These are phyloP conservation scores for Leishmania guyanensis DNA, from an alignment of 208 protist genomes.

Conservation along the genomic window DNA sequence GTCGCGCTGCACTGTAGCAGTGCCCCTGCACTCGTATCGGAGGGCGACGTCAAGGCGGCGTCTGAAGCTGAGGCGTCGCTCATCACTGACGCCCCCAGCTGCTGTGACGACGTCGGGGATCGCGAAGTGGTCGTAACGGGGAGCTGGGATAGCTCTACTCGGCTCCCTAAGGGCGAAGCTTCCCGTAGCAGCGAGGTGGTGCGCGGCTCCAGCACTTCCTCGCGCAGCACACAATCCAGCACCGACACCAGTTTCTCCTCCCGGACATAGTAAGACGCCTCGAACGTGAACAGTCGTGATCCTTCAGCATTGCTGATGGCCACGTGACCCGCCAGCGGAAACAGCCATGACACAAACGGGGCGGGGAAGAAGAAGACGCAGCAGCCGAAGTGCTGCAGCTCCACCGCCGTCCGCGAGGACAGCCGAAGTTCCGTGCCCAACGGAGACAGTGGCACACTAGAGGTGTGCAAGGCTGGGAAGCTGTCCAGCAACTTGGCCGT, in stretches of 20 bases:
- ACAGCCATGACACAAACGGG: conserved; percentile 77
- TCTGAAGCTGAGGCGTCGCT: conserved; percentile 31
- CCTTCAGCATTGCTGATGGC: conserved; percentile 83
- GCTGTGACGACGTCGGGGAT: conserved; percentile 6
- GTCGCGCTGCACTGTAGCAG: background rate
- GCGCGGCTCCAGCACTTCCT: background rate
- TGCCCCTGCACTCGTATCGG: conserved; percentile 1
- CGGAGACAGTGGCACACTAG: conserved; percentile 10
- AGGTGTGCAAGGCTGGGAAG: background rate
- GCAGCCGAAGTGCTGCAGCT: conserved; percentile 71
- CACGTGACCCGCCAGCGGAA: conserved; percentile 81
- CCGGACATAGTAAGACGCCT: conserved; percentile 67
- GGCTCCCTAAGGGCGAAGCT: background rate
- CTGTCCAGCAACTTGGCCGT: background rate
- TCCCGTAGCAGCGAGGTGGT: background rate
- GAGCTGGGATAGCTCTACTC: background rate
- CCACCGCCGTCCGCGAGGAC: conserved; percentile 1
- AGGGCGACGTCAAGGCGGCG: conserved; percentile 14
- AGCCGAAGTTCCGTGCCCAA: conserved; percentile 4
- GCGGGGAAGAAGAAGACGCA: conserved; percentile 89
- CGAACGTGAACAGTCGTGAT: conserved; percentile 66
- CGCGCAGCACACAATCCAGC: conserved; percentile 38
- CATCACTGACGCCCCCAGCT: background rate
- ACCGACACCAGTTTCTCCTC: conserved; percentile 59
- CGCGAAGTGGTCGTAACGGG: background rate